Base-by-base conservation (phyloP, 78 protist genomes). In the Chrysochromulina parva region DNA sequence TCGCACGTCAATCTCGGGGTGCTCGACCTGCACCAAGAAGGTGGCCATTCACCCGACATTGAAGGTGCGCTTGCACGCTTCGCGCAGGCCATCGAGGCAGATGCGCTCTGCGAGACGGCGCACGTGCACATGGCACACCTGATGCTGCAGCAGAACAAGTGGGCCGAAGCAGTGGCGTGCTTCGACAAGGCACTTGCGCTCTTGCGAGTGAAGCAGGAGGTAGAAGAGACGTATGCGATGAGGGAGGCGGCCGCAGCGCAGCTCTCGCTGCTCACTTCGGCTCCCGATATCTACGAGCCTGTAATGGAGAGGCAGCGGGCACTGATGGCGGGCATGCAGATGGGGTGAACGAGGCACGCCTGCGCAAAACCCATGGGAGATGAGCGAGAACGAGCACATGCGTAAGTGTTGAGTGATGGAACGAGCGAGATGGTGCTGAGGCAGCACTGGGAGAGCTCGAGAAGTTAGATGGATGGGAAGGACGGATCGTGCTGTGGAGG, bases 71-170 rank as follows among this genome's bases (percentile, higher is more conserved):
- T 53, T 5, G 1, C 3, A 22, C 60, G 5, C 22, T 6, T 28
- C 20, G 50, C 0, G 28, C 0, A 53, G 22, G 86, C 86, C 50
- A 26, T 24, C 19, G 48, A 6, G 20, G 86, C 13, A 14, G 86
- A 78, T 47, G 62, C 86, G 86, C 86, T 48, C 26, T 78, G 57
- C 5, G 86, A 78, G 62, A 53, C 86, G 14, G 86, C 86, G 86
- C 86, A 50, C 62, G 62, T 78, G 48, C 86, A 78, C 86, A 16
- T 52, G 28, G 86, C 86, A 20, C 86, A 78, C n/a, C 60, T 78
- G 14, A 1, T 13, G n/a, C 24, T 53, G 48, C 86, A 78, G 22
- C 10, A 22, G 28, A 26, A 5, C 62, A 47, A 78, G 6, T 17
- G 22, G 57, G 6, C 0, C 19, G 86, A 3, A 1, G 86, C 86